Conservation (phyloP, 2,329 filamentous ascomycete species). For the Apiospora malaysiana region DNA sequence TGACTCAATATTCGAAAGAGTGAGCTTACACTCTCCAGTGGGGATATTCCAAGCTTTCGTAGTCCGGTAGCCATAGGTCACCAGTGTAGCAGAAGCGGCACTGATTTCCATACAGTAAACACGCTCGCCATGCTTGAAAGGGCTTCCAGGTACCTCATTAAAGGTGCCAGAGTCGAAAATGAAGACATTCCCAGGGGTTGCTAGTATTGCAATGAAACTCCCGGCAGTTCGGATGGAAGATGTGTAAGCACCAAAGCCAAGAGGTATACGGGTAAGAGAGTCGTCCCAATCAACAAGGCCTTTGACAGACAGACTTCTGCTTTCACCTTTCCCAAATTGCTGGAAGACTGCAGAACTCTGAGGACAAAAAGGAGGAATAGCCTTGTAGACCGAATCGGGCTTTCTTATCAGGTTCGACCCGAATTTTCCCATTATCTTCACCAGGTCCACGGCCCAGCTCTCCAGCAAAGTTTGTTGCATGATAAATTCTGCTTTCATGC, state of each 20-base stretch:
- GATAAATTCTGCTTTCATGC: neutral
- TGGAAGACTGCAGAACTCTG: neutral
- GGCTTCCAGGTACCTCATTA: too few species aligned
- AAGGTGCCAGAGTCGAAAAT: too few species aligned
- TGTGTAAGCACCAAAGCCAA: neutral
- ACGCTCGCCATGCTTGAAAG: too few species aligned
- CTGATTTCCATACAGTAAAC: too few species aligned
- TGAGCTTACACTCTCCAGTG: too few species aligned
- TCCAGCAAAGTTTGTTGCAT: neutral
- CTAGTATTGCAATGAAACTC: too few species aligned
- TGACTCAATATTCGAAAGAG: too few species aligned
- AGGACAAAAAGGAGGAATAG: neutral
- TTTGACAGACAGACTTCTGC: neutral
- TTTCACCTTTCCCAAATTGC: neutral
- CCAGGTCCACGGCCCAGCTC: neutral
- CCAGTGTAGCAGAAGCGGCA: too few species aligned
- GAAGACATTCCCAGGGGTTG: too few species aligned
- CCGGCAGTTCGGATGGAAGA: too few species aligned
- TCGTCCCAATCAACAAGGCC: neutral
- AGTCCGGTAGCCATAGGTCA: too few species aligned
- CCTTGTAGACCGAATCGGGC: neutral
- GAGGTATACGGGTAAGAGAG: neutral
- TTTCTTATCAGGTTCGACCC: neutral
- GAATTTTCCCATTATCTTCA: neutral
- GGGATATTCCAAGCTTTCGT: too few species aligned